These are phyloP conservation scores for Trametes cingulata DNA, from an alignment of 768 basidiomycete species.

Conservation along the genomic window DNA sequence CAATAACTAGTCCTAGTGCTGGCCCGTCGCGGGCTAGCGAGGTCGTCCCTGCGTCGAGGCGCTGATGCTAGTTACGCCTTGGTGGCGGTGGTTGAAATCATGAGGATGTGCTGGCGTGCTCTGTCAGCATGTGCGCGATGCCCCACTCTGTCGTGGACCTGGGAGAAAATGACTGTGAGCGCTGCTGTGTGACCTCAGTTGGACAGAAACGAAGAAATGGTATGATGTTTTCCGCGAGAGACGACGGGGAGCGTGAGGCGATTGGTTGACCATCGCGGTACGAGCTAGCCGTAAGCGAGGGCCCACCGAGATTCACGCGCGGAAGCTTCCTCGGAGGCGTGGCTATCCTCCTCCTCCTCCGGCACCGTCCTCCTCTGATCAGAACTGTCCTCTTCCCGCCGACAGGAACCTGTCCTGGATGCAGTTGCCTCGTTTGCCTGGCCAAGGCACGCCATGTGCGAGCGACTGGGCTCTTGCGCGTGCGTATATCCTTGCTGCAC, in stretches of 20 bases:
- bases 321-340: slow-evolving; percentile 14
- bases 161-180: slow-evolving; percentile 7
- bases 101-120: background rate
- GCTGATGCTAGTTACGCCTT: background rate
- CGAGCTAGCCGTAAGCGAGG: slow-evolving; percentile 16
- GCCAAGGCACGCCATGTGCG: slow-evolving; percentile 8
- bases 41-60: background rate
- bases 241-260: slow-evolving; percentile 5
- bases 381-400: slow-evolving; percentile 3
- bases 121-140: background rate
- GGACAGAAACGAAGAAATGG: slow-evolving; percentile 1
- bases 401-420: background rate
- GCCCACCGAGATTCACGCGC: slow-evolving; percentile 22
- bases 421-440: background rate
- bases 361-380: slow-evolving; percentile 13
- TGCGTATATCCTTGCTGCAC: background rate
- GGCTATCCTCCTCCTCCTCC: slow-evolving; percentile 16
- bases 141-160: background rate
- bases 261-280: slow-evolving; percentile 11
- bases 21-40: background rate
- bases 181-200: slow-evolving; percentile 2
- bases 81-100: slow-evolving; percentile 11
- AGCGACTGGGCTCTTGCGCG: background rate
- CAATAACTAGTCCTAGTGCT: too few relatives aligned
- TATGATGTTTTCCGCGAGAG: slow-evolving; percentile 14